Base-by-base conservation (phyloP, 371 early-diverging fungal species). In the Mortierella sp. region DNA sequence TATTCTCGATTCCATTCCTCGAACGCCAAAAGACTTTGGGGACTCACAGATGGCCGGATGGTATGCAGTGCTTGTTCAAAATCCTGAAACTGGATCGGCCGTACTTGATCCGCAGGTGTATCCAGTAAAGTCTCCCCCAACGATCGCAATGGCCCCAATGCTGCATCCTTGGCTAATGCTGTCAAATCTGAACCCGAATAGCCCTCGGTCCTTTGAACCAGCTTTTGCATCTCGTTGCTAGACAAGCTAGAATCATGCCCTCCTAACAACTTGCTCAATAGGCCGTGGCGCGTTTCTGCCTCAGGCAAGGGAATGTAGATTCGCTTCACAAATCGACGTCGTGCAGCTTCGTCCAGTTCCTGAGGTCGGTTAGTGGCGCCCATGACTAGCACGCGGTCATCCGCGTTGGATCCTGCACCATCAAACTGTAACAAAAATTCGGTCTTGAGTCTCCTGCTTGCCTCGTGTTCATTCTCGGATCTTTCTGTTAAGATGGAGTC, bases 371-470 rank as follows among this genome's bases (percentile, higher is more conserved):
- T 94, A 38, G 87, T 94, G 62, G 84, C 92, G 71, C 73, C 91
- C 60, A 88, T 72, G 23, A 89, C 85, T 6, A 89, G 71, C 18
- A 88, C 66, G 7, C 86, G 65, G 43, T 84, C 82, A n/a, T 84
- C 85, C 1, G 82, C 73, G 31, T 71, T 78, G 21, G 82, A 74
- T 10, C 82, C 80, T 18, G 86, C 41, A 3, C 89, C 89, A 58
- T 89, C 94, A 83, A 93, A 92, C 72, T 94, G 93, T 23, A 95
- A 74, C 39, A 95, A 67, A 72, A 95, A 93, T 70, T 95, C 93
- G 13, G 94, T 95, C 78, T 95, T 95, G 31, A 95, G 82, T 41
- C 93, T 70, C 28, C 95, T 73, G 21, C 88, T 87, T 7, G 91
- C 90, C 73, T 95, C 95, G 54, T 92, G 87, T 62, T 94, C 94